Percentiles rank a stretch among this genome's conserved stretches.
Conservation (phyloP, 768 basidiomycete genomes). For the Pulveroboletus ravenelii region DNA sequence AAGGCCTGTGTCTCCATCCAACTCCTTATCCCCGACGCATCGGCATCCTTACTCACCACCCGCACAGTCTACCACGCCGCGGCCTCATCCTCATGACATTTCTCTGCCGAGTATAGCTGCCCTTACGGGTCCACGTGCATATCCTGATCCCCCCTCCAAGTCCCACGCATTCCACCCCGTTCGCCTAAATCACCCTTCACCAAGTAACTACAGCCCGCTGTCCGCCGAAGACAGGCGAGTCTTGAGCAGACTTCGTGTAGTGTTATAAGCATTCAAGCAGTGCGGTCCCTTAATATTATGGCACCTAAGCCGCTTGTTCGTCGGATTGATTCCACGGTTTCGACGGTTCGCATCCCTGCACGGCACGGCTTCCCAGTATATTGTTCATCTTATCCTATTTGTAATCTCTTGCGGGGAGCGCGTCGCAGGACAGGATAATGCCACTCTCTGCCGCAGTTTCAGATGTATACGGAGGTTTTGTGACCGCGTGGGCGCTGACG, state of each 20-base stretch:
- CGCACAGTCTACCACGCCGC: constrained; percentile 1
- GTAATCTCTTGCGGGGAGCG: not conserved
- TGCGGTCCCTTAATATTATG: constrained; percentile 3
- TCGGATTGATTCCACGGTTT: not conserved
- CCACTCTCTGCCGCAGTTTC: not conserved
- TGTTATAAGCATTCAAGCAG: constrained; percentile 28
- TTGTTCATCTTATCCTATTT: constrained; percentile 1
- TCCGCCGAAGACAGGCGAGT: constrained; percentile 55
- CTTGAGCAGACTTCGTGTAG: constrained; percentile 52
- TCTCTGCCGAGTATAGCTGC: constrained; percentile 24
- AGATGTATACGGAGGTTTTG: not conserved
- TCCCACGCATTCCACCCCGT: constrained; percentile 9
- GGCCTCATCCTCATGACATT: constrained; percentile 3
- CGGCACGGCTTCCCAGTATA: not conserved
- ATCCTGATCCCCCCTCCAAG: not conserved
- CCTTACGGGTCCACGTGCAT: constrained; percentile 7
- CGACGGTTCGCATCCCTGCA: constrained; percentile 3
- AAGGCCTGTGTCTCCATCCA: constrained; percentile 10
- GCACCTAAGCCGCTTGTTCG: not conserved
- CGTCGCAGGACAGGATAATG: not conserved
- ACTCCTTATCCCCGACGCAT: constrained; percentile 9
- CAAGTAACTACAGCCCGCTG: constrained; percentile 36
- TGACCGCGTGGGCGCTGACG: not conserved
- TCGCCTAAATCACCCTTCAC: constrained; percentile 22
- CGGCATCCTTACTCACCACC: constrained; percentile 5